Evolutionary conservation across 2,329 filamentous ascomycete genomes (phyloP), one percentile per base, ranked within the genome.

Genomic region (Pseudophaeomoniella oleicola): DNA sequence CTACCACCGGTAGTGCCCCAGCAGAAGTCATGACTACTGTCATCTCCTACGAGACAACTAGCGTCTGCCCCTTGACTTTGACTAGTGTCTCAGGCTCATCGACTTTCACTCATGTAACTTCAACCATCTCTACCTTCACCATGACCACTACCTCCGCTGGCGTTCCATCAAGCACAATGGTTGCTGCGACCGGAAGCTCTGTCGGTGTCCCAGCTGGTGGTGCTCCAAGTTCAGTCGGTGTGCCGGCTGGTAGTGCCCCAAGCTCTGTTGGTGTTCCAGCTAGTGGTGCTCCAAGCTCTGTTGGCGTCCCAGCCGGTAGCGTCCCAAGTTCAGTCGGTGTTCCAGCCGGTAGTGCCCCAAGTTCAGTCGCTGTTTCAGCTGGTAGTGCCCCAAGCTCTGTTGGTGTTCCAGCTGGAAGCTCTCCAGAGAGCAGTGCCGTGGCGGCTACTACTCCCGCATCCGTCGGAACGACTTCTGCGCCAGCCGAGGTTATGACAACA

Each of bases 111-210:
- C 57, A 69, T 16, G 51, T 72, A 34, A 67, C 63, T 40, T 74
- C 69, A 48, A 78, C 73, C 29, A 50, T 75, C 50, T 76, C 71
- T 59, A 71, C 60, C 15, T 49, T 50, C n/a, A 51, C 47, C 12
- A 30, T 52, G 34, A 54, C 50, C 6, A 46, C 48, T 5, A 48
- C 50, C 12, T 42, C 47, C 6, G 51, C 51, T 11, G 34, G 53
- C 38, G n/a, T n/a, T n/a, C n/a, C n/a, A n/a, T n/a, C n/a, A n/a
- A 49, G 50, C 48, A 40, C 43, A 31, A 38, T 32, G 27, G 42
- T 27, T 36, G n/a, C 40, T 19, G 45, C 43, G 5, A 32, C 37
- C 19, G 40, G 37, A n/a, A n/a, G n/a, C n/a, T n/a, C n/a, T 12
- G 31, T 40, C 27, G 34, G 16, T 35, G 30, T 36, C 13, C 17